These are phyloP conservation scores for Articulospora tetracladia DNA, from an alignment of 495 filamentous ascomycete species.

Conservation along the genomic window DNA sequence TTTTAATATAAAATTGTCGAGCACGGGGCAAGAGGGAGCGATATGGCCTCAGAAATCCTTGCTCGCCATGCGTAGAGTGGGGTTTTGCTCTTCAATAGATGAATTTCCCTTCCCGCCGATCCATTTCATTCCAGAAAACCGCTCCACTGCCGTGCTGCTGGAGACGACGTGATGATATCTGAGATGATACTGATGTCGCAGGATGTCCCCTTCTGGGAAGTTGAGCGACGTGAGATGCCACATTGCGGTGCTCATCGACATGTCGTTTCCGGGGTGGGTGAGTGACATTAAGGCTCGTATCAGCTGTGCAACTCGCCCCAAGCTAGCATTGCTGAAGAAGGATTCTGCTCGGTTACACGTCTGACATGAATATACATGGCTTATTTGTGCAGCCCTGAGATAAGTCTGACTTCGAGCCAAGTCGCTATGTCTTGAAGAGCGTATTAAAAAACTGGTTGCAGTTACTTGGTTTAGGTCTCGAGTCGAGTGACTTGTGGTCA, in stretches of 20 bases:
- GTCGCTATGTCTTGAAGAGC: no score
- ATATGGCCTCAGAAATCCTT: conserved; percentile 2
- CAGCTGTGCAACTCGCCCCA: neutral
- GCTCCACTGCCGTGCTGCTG: neutral
- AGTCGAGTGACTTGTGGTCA: no score
- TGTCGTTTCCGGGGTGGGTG: neutral
- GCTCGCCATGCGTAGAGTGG: conserved; percentile 3
- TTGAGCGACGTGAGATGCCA: neutral
- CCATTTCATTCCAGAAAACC: no score
- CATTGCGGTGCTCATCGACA: neutral
- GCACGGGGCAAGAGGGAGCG: neutral
- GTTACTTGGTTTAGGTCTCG: no score
- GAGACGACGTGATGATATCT: neutral
- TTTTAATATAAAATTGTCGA: neutral
- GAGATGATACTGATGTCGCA: neutral
- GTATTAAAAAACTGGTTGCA: no score
- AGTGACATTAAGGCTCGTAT: neutral
- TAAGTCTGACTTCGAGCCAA: no score
- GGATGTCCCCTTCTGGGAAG: neutral
- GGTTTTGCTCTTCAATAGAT: neutral
- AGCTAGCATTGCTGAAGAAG: no score
- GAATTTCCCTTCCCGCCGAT: neutral
- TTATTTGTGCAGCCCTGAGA: no score
- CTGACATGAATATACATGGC: no score
- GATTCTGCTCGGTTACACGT: no score